Evolutionary conservation across 176 grass and related monocot genomes (phyloP).

Genomic region (Phyllostachys edulis): DNA sequence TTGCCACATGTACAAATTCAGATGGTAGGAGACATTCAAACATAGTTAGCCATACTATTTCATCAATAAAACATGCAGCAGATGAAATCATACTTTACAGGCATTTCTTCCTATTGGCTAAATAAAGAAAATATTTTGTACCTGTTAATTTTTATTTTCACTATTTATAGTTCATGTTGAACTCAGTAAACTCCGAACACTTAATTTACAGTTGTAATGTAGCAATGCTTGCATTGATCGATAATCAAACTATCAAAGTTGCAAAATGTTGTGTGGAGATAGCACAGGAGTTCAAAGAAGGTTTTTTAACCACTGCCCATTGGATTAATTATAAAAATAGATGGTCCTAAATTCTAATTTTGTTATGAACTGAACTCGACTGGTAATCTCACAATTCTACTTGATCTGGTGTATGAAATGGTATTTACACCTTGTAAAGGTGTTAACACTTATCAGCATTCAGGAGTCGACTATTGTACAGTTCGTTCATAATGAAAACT

Average conservation of each 20-base stretch:
- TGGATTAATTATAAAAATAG: background rate
- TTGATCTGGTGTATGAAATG: background rate
- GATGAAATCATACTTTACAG: background rate
- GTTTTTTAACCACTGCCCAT: background rate
- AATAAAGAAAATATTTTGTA: background rate
- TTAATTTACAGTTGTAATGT: background rate
- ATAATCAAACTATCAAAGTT: slow-evolving; percentile 5
- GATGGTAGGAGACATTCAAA: background rate
- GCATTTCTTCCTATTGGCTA: background rate
- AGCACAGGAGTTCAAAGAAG: too few relatives aligned
- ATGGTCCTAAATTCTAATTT: background rate
- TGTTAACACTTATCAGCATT: background rate
- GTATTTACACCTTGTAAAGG: background rate
- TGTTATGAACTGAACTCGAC: background rate
- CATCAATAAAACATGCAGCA: background rate
- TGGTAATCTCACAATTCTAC: background rate
- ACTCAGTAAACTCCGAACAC: background rate
- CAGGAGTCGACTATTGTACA: background rate
- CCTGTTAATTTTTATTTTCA: background rate
- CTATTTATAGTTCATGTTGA: slow-evolving; percentile 8
- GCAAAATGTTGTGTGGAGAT: too few relatives aligned
- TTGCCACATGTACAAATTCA: background rate
- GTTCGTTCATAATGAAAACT: background rate
- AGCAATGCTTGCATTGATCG: background rate
- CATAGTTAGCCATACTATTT: background rate